Conservation (phyloP, 305 asterid species). For the Solanum aculeatissimum region DNA sequence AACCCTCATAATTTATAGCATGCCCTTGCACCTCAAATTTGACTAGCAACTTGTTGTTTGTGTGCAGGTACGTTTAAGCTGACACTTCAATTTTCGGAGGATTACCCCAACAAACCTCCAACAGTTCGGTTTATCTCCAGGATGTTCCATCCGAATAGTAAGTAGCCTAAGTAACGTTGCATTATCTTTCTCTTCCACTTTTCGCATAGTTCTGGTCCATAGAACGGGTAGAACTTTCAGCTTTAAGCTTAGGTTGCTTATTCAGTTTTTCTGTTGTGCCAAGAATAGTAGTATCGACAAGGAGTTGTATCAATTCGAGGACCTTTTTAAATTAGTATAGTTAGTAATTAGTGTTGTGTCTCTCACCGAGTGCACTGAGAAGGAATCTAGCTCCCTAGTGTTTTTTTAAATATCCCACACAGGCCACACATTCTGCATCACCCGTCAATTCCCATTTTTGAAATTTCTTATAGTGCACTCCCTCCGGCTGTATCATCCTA, state of each 20-base stretch:
- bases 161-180: conserved; percentile 11
- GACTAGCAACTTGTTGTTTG: neutral
- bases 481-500: neutral
- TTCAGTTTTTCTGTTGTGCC: neutral
- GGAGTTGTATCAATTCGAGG: neutral
- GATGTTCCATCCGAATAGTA: conserved; percentile 96
- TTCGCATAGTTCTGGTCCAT: neutral
- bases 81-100: conserved; percentile 78
- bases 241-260: neutral
- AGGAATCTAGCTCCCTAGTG: neutral
- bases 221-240: neutral
- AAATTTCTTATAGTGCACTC: neutral
- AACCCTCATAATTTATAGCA: neutral
- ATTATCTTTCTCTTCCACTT: neutral
- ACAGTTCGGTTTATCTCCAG: conserved; percentile 75
- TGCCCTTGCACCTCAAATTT: neutral
- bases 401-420: neutral
- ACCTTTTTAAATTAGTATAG: neutral
- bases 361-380: neutral
- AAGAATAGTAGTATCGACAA: neutral
- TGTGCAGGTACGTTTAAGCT: conserved; percentile 69
- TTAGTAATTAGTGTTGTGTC: neutral
- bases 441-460: neutral
- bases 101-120: conserved; percentile 93
- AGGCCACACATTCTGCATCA: neutral